phyloP scores from a whole-genome alignment of 2,329 filamentous ascomycete species.

The Bipolaris gigantea region DNA sequence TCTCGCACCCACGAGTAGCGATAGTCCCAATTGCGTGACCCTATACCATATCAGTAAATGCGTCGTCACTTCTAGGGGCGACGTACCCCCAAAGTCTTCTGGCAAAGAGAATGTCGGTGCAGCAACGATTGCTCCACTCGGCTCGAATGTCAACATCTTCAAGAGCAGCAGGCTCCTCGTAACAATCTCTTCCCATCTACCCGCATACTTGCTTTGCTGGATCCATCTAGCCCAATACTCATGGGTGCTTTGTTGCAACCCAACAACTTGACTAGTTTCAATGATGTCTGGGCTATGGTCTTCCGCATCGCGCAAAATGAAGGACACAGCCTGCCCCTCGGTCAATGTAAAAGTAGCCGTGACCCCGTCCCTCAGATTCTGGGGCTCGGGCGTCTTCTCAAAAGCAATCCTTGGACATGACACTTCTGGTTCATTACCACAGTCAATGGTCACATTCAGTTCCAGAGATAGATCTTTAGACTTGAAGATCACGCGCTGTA shows the following conservation, averaged over 20 bases:
- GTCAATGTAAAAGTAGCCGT: slow-evolving; percentile 61
- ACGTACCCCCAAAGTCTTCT: slow-evolving; percentile 55
- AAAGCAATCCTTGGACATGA: slow-evolving; percentile 59
- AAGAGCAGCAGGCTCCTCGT: slow-evolving; percentile 71
- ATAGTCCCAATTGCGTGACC: slow-evolving; percentile 65
- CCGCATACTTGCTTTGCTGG: slow-evolving; percentile 68
- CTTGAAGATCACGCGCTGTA: slow-evolving; percentile 59
- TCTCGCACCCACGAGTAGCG: slow-evolving; percentile 79
- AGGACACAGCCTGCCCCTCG: slow-evolving; percentile 70
- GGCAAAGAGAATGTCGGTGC: slow-evolving; percentile 77
- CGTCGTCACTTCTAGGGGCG: not conserved
- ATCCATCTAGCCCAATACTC: slow-evolving; percentile 76
- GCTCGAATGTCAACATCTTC: slow-evolving; percentile 77
- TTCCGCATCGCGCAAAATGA: slow-evolving; percentile 63
- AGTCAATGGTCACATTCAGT: slow-evolving; percentile 68
- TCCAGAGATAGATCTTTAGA: slow-evolving; percentile 63
- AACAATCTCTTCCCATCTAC: slow-evolving; percentile 73
- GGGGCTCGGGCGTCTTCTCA: slow-evolving; percentile 54
- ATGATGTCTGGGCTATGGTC: slow-evolving; percentile 62
- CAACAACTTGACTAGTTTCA: slow-evolving; percentile 60
- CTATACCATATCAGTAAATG: slow-evolving; percentile 30
- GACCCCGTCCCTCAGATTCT: slow-evolving; percentile 64
- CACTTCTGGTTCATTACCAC: slow-evolving; percentile 54
- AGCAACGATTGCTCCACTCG: slow-evolving; percentile 75
- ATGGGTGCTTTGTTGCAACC: slow-evolving; percentile 69